These are phyloP conservation scores for Blastomyces silverae DNA, from an alignment of 2,329 filamentous ascomycete genomes.

Conservation along the genomic window DNA sequence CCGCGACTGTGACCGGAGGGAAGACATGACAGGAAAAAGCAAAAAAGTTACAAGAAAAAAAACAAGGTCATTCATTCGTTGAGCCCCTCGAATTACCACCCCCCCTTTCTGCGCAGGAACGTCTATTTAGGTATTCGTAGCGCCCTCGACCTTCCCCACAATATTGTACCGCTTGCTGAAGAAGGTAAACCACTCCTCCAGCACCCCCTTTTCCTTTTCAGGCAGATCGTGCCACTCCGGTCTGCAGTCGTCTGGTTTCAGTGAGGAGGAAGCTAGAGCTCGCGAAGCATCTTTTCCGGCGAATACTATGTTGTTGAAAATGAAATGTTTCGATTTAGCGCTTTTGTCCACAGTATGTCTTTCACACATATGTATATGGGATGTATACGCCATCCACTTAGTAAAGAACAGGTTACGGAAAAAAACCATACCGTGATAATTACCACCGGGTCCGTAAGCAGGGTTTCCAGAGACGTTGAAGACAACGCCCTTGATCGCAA, in stretches of 20 bases:
- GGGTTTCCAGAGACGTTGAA: conserved; percentile 92
- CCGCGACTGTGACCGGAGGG: neutral
- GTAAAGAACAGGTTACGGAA: neutral
- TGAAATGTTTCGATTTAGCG: neutral
- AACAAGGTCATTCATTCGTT: conserved; percentile 5
- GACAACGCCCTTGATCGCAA: conserved; percentile 74
- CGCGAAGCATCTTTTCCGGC: conserved; percentile 93
- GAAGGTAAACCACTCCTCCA: conserved; percentile 92
- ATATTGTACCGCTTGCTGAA: conserved; percentile 97
- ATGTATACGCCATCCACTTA: neutral
- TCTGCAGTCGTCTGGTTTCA: conserved; percentile 73
- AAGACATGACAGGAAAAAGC: neutral
- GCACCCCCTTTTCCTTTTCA: conserved; percentile 75
- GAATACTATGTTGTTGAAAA: conserved; percentile 59
- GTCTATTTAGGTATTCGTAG: conserved; percentile 32
- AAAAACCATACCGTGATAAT: conserved; percentile 66
- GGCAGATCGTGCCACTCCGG: conserved; percentile 76
- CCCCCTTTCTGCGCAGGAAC: neutral
- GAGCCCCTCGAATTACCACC: neutral
- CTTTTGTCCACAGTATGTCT: neutral
- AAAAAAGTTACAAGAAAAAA: neutral
- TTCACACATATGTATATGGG: neutral
- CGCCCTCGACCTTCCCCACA: conserved; percentile 42
- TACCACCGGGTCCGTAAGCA: conserved; percentile 72
- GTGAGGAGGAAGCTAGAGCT: conserved; percentile 77